A percentile compares a stretch with the other conserved stretches of the same genome.
Conservation (phyloP, 306 rosid species). For the Trifolium repens region DNA sequence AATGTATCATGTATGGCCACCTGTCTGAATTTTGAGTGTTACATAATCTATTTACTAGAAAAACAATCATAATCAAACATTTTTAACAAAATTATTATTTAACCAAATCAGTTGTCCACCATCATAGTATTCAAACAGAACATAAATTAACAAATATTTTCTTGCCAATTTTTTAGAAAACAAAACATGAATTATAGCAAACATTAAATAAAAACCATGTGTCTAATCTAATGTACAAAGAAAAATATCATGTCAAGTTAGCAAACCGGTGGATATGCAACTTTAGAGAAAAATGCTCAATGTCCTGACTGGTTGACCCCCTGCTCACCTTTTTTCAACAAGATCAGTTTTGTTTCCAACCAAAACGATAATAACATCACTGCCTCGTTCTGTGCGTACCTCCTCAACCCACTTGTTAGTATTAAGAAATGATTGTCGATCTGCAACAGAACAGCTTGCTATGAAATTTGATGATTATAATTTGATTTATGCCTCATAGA, state of each 20-base stretch:
- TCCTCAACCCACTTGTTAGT: slow-evolving; percentile 93
- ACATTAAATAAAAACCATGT: slow-evolving; percentile 20
- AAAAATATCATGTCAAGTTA: not conserved
- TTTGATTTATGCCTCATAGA: not conserved
- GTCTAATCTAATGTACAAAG: not conserved
- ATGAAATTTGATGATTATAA: slow-evolving; percentile 37
- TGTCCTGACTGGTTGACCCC: not conserved
- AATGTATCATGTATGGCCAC: not conserved
- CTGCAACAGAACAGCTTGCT: slow-evolving; percentile 57
- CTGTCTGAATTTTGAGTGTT: not conserved
- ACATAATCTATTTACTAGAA: not conserved
- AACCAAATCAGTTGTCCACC: not conserved
- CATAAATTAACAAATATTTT: slow-evolving; percentile 3
- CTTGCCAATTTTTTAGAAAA: not conserved
- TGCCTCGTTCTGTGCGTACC: slow-evolving; percentile 89
- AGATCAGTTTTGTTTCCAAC: slow-evolving; percentile 99
- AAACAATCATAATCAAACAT: slow-evolving; percentile 9
- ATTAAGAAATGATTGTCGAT: slow-evolving; percentile 86
- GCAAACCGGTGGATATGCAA: slow-evolving; percentile 6
- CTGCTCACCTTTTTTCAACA: slow-evolving; percentile 87
- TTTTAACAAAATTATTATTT: slow-evolving; percentile 7
- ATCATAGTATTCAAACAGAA: slow-evolving; percentile 13
- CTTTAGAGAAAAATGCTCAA: not conserved
- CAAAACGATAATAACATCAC: slow-evolving; percentile 91
- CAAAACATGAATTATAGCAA: slow-evolving; percentile 5